phyloP scores from a whole-genome alignment of 208 protist species.

The Crithidia bombi region DNA sequence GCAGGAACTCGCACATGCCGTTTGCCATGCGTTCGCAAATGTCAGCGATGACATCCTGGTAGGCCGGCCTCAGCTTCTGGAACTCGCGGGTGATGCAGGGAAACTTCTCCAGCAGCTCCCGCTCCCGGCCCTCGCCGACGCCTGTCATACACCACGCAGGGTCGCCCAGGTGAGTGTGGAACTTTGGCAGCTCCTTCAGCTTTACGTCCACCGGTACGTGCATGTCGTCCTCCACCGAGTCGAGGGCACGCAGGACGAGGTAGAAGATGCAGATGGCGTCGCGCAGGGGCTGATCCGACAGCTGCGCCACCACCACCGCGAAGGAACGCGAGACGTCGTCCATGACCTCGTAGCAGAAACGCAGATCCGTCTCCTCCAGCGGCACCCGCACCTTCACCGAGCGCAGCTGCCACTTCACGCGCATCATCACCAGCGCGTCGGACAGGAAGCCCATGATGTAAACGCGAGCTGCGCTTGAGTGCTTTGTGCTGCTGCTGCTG shows the following conservation, averaged over 20 bases:
- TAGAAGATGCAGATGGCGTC: constrained; percentile 97
- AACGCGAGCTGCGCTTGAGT: background rate
- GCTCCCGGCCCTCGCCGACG: constrained; percentile 72
- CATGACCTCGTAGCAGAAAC: constrained; percentile 93
- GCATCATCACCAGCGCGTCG: constrained; percentile 52
- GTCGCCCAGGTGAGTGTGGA: constrained; percentile 76
- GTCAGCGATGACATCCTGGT: constrained; percentile 92
- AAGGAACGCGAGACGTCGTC: constrained; percentile 92
- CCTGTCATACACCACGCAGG: constrained; percentile 52
- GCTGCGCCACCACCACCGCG: constrained; percentile 93
- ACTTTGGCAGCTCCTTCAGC: constrained; percentile 67
- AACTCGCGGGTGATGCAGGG: constrained; percentile 70
- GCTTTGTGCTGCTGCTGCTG: no score
- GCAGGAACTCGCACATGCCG: constrained; percentile 94
- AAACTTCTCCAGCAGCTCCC: constrained; percentile 76
- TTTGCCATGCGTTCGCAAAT: constrained; percentile 93
- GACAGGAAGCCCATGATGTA: constrained; percentile 36
- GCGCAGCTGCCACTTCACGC: constrained; percentile 65
- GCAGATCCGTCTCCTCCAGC: constrained; percentile 56
- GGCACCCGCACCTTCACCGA: constrained; percentile 35
- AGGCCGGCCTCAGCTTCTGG: constrained; percentile 60
- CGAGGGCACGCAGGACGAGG: constrained; percentile 94
- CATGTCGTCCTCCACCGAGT: constrained; percentile 97
- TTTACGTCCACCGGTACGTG: constrained; percentile 73
- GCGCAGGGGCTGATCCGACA: constrained; percentile 76